Evolutionary conservation across 192 early-diverging fungal genomes (phyloP), one percentile per base, ranked within the genome.

Genomic region (Backusella tuberculispora): DNA sequence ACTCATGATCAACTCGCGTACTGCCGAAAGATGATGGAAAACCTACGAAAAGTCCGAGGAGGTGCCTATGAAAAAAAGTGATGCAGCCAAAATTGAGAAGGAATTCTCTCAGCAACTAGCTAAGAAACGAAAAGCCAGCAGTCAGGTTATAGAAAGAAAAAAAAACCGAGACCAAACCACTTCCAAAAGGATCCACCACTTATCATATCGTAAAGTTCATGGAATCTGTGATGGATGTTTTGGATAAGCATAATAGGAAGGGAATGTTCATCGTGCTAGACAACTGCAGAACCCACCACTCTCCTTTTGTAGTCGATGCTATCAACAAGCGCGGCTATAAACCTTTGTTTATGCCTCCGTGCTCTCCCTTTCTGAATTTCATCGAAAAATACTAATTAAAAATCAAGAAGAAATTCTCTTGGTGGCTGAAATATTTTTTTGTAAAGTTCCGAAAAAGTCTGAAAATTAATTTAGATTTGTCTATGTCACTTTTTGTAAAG

Each of bases 231-330:
- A 72, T 72, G 71, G 71, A 72, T 72, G 37, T 60, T 14, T 15
- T 60, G 4, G 50, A 72, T 56, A 60, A 38, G 45, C 3, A 56
- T 17, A 34, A 81, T 34, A 71, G 13, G 67, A 73, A 73, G 66
- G 71, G 42, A 42, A 24, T 63, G 3, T 68, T 77, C 41, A 44
- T 78, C n/a, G 72, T 78, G 4, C 65, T 78, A 67, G 77, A 78
- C 14, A 74, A 74, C 14, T 26, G 45, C 12, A 64, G 46, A 19
- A 65, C 71, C 40, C 72, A 78, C 15, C 63, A 47, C 19, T 24
- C 73, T 14, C 4, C 19, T 4, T 41, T 19, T 14, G n/a, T 74
- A 6, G 40, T 41, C 9, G 72, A 69, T 34, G 10, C 42, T 5
- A 47, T 78, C 15, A 19, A 69, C 6, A 17, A 19, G 12, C 66